A percentile compares a stretch with the other conserved stretches of the same genome.
Conservation (phyloP, 2,329 filamentous ascomycete genomes). For the Cercospora nicotianae region DNA sequence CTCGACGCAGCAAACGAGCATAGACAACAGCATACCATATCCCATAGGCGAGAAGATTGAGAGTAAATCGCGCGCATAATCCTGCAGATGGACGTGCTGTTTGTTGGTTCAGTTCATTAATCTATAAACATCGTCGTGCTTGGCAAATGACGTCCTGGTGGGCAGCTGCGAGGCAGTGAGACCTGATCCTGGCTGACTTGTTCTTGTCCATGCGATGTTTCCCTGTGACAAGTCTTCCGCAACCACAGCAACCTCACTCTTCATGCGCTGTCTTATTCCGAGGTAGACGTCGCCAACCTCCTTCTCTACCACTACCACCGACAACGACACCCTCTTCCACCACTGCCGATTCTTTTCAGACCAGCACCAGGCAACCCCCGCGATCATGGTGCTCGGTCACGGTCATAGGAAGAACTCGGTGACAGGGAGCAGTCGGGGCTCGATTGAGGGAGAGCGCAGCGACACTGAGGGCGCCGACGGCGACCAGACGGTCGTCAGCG, state of each 20-base stretch:
- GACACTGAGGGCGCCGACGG: constrained; percentile 39
- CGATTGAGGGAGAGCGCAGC: constrained; percentile 44
- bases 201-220: neutral
- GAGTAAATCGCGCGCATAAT: neutral
- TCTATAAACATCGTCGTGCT: neutral
- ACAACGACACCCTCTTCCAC: neutral
- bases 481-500: constrained; percentile 75
- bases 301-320: neutral
- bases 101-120: neutral
- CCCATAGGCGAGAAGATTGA: neutral
- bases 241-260: neutral
- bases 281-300: neutral
- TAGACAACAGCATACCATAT: neutral
- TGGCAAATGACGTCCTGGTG: constrained; percentile 7
- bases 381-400: constrained; percentile 51
- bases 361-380: neutral
- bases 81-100: neutral
- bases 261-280: neutral
- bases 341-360: constrained; percentile 7
- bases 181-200: constrained; percentile 5
- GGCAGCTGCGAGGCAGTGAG: neutral
- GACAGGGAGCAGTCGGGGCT: constrained; percentile 44
- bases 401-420: constrained; percentile 51
- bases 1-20: neutral
- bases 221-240: constrained; percentile 1